Percentiles rank a stretch among this genome's conserved stretches.
phyloP scores from a whole-genome alignment of 352 stramenopile species.

The Ophiocytium majus region DNA sequence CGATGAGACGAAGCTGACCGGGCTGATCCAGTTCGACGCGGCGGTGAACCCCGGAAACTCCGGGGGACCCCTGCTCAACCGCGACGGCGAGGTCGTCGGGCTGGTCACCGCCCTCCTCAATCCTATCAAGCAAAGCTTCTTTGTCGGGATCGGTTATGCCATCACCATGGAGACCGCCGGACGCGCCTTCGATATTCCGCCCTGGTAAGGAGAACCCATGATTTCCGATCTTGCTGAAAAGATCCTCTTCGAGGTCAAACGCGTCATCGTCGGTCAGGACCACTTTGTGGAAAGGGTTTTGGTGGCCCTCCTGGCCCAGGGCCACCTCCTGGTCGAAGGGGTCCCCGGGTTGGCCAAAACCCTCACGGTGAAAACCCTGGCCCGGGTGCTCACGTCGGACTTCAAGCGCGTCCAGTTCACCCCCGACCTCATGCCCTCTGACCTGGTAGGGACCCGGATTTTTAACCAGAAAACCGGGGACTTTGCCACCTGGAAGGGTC shows the following conservation, averaged over 20 bases:
- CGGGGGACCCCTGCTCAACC: no score
- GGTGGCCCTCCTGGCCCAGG: background rate
- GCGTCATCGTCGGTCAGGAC: background rate
- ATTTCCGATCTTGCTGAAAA: no score
- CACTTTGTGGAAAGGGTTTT: background rate
- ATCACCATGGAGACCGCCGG: no score
- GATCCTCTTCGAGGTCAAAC: background rate
- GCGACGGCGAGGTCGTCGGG: no score
- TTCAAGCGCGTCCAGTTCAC: conserved; percentile 1
- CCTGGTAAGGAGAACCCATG: no score
- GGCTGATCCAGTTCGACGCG: no score
- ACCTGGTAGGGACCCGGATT: background rate
- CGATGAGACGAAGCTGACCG: no score
- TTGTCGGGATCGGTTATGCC: no score
- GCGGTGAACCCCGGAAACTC: no score
- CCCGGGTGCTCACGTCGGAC: background rate
- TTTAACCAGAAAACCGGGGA: background rate
- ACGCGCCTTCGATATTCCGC: no score
- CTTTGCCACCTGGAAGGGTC: background rate
- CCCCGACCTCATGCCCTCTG: background rate
- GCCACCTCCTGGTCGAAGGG: background rate
- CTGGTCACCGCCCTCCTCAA: no score
- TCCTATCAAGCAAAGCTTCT: no score
- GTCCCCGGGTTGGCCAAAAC: background rate
- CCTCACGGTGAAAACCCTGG: background rate